Base-by-base conservation (phyloP, 2,329 filamentous ascomycete species). In the Aspergillus sp. region DNA sequence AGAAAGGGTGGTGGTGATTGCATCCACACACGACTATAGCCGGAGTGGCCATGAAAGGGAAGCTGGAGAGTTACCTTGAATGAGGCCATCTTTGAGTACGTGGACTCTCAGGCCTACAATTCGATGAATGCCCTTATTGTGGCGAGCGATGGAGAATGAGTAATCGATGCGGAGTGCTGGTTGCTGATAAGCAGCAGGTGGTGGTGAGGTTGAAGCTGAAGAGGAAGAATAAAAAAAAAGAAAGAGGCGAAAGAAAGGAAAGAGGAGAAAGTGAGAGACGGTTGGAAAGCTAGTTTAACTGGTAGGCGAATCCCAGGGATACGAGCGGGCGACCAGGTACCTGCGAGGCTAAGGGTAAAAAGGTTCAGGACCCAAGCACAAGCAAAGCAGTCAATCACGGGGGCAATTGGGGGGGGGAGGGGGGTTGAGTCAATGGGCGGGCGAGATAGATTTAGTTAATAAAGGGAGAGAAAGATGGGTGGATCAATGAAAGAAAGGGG, bases 61-160 rank as follows among this genome's bases (percentile, higher is more conserved):
- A 50, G 32, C 32, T 59, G 45, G 50, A 49, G 59, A 51, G 57
- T n/a, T 71, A 77, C 75, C 69, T 77, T 77, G 72, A 77, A 77
- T 43, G 75, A 77, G 62, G 75, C 74, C 75, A 77, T 77, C 63
- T 60, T 54, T 58, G 57, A 63, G 51, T 69, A 58, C 62, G 68
- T 69, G 65, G 64, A 63, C 69, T 72, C 70, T 68, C 69, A 67
- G 68, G 68, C 68, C 67, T 65, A 67, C 63, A 59, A 66, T 65
- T 67, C 66, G 69, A 66, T 64, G 67, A 71, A 67, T 71, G 69
- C 57, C 68, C 69, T 45, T 54, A 63, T 45, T 54, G 32, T 63
- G 48, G 21, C 38, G 25, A 48, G 53, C 50, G 41, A 36, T 51
- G 32, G 50, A 38, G 39, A 41, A 53, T 55, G 63, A 58, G 61